A percentile compares a stretch with the other conserved stretches of the same genome.
Evolutionary conservation across 495 filamentous ascomycete genomes (phyloP).

Genomic region (Acidomyces sp.): DNA sequence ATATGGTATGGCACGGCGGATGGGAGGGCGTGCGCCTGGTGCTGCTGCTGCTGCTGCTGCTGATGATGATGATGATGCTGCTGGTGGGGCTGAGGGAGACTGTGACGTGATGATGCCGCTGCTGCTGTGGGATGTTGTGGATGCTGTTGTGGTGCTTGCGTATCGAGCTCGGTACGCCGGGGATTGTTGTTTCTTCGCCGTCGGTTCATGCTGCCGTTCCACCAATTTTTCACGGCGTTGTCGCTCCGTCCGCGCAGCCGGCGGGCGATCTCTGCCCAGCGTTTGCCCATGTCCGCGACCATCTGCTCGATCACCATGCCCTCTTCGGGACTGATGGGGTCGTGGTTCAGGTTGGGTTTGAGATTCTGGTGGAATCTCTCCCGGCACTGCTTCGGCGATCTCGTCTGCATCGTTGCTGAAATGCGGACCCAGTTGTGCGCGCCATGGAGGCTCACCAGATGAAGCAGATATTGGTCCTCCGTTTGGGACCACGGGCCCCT

Average conservation of each 20-base stretch:
- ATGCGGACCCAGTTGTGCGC: slow-evolving; percentile 90
- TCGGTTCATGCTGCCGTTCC: slow-evolving; percentile 91
- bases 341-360: slow-evolving; percentile 78
- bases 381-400: slow-evolving; percentile 89
- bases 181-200: slow-evolving; percentile 39
- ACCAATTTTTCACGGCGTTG: slow-evolving; percentile 99
- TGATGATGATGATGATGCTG: no score
- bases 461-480: slow-evolving; percentile 62
- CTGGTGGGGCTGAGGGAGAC: no score
- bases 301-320: slow-evolving; percentile 67
- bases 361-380: slow-evolving; percentile 94
- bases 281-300: slow-evolving; percentile 71
- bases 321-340: slow-evolving; percentile 85
- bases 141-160: slow-evolving; percentile 19
- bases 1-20: slow-evolving; percentile 6
- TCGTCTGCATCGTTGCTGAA: slow-evolving; percentile 56
- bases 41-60: no score
- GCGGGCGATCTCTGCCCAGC: slow-evolving; percentile 92
- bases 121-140: slow-evolving; percentile 6
- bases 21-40: slow-evolving; percentile 18
- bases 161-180: slow-evolving; percentile 23
- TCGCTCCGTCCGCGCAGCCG: slow-evolving; percentile 78
- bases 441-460: slow-evolving; percentile 62
- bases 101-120: slow-evolving; percentile 19
- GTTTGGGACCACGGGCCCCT: slow-evolving; percentile 80